phyloP scores from a whole-genome alignment of 2,329 filamentous ascomycete species.

The Aspergillus udagawae region DNA sequence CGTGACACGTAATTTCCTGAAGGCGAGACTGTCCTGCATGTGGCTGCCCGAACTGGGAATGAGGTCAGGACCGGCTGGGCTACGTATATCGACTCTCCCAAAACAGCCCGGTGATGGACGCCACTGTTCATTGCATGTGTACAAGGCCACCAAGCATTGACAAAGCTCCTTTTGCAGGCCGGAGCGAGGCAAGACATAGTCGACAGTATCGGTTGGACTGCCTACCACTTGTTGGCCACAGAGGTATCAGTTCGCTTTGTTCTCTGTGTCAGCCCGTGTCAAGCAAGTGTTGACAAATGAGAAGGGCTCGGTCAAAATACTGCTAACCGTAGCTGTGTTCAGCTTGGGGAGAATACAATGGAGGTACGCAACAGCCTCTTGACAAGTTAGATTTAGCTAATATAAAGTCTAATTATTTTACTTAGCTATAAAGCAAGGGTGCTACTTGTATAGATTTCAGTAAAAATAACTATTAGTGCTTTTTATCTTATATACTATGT shows the following conservation, averaged over 20 bases:
- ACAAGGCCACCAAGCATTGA: conserved; percentile 21
- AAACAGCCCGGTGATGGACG: conserved; percentile 28
- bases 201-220: conserved; percentile 32
- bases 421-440: conserved; percentile 32
- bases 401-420: conserved; percentile 26
- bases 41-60: conserved; percentile 1
- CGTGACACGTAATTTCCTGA: not conserved
- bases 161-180: conserved; percentile 23
- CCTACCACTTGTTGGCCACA: conserved; percentile 29
- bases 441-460: conserved; percentile 31
- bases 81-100: conserved; percentile 13
- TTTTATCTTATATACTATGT: not conserved
- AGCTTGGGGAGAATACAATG: conserved; percentile 39
- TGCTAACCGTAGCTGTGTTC: conserved; percentile 25
- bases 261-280: not conserved
- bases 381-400: not conserved
- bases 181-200: conserved; percentile 17
- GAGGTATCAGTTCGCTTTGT: conserved; percentile 19
- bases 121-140: conserved; percentile 30
- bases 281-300: not conserved
- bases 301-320: conserved; percentile 27
- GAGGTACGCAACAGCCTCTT: conserved; percentile 13
- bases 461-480: not conserved
- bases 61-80: not conserved
- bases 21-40: conserved; percentile 1